These are phyloP conservation scores for Oehlia diaphana DNA, from an alignment of 192 early-diverging fungal genomes.

Conservation along the genomic window DNA sequence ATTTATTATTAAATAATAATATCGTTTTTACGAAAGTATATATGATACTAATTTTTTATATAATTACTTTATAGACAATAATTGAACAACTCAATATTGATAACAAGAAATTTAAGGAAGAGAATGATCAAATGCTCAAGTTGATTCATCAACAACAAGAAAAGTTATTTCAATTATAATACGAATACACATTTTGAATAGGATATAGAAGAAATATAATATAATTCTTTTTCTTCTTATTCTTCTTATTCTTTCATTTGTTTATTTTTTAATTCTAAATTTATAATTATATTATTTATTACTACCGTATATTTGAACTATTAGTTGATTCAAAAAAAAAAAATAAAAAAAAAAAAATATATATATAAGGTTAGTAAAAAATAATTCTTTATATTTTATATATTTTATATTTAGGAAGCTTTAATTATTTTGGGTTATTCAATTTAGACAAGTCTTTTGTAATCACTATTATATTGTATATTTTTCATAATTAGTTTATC, in stretches of 20 bases:
- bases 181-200: not conserved
- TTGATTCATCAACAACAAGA: constrained; percentile 17
- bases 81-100: constrained; percentile 3
- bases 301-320: too few species aligned
- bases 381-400: too few species aligned
- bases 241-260: not conserved
- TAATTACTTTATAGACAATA: not conserved
- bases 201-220: constrained; percentile 2
- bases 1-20: not conserved
- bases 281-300: not conserved
- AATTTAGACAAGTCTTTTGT: too few species aligned
- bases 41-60: not conserved
- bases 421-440: too few species aligned
- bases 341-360: too few species aligned
- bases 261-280: not conserved
- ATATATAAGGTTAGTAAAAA: too few species aligned
- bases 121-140: constrained; percentile 10
- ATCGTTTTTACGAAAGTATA: too few species aligned
- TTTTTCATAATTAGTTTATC: too few species aligned
- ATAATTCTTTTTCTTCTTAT: not conserved
- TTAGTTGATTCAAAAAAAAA: too few species aligned
- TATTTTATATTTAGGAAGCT: too few species aligned
- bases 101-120: not conserved
- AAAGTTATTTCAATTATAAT: constrained; percentile 9
- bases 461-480: too few species aligned